phyloP scores from a whole-genome alignment of 805 yeast species.

The Clavispora phyllophila region DNA sequence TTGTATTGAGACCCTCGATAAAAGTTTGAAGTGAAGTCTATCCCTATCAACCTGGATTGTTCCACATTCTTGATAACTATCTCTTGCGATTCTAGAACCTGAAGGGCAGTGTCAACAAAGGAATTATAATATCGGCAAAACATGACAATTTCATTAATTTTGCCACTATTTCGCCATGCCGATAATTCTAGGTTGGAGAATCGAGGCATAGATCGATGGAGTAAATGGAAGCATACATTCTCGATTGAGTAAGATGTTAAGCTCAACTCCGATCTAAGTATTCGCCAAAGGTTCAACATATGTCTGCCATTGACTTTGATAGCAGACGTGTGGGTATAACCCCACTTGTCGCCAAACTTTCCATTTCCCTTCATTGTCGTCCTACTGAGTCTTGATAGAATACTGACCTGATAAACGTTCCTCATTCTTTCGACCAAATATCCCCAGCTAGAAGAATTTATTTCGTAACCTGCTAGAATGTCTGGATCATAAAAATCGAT shows the following conservation, averaged over 20 bases:
- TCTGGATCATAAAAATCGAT: conserved; percentile 78
- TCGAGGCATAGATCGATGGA: conserved; percentile 66
- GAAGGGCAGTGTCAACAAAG: conserved; percentile 39
- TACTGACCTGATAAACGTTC: conserved; percentile 42
- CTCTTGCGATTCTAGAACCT: conserved; percentile 58
- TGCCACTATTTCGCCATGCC: conserved; percentile 21
- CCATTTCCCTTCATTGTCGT: conserved; percentile 44
- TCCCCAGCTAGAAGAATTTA: conserved; percentile 84
- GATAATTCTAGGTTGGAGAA: conserved; percentile 48
- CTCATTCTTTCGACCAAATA: conserved; percentile 66
- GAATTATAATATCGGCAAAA: conserved; percentile 44
- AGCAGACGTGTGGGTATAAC: conserved; percentile 70
- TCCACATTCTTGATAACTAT: conserved; percentile 68
- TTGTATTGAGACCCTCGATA: conserved; percentile 92
- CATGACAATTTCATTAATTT: conserved; percentile 34
- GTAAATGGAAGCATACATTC: conserved; percentile 61
- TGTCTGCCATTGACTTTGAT: conserved; percentile 76
- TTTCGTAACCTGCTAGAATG: conserved; percentile 79
- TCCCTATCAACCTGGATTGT: conserved; percentile 79
- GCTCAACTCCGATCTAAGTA: conserved; percentile 56
- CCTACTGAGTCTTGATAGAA: conserved; percentile 59
- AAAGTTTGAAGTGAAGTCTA: conserved; percentile 83
- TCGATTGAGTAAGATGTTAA: conserved; percentile 71
- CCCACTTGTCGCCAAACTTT: conserved; percentile 69
- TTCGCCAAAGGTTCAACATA: conserved; percentile 79